Evolutionary conservation across 1,284 basidiomycete genomes (phyloP), one percentile per base, ranked within the genome.

Genomic region (Pascua guehoae): DNA sequence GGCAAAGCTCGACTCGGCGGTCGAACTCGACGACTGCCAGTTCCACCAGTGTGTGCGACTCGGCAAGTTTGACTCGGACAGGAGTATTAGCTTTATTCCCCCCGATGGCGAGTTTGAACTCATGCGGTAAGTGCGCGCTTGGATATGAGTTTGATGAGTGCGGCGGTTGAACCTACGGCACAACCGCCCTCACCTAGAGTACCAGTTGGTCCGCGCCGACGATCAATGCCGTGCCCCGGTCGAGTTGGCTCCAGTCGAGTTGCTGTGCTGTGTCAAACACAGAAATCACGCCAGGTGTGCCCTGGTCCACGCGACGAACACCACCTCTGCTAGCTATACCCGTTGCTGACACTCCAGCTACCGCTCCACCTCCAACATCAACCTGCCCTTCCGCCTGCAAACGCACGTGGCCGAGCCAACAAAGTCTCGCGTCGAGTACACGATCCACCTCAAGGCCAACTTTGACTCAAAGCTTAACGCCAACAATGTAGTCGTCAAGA

Each of bases 21-120:
- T 97, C 41, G 92, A 98, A 74, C 81, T 98, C 45, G 95, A 97
- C 71, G 95, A 98, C 72, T 98, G 95, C 75, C 89, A 91, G 61
- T 98, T 98, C 81, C 96, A 99, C 69, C 96, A 98, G 77, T 99
- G 96, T 76, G 96, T 98, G 43, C 86, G 91, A 58, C 79, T 98
- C 43, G 88, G 88, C 65, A 93, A 94, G 76, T 98, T 97, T 74
- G 94, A 98, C 72, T 86, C 88, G 14, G 88, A 87, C 61, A 83
- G 95, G 44, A 91, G 89, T 4, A 98, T 98, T 78, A 91, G 88
- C 67, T 98, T 98, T 75, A 88, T 98, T 48, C 96, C 96, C 1
- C 96, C 96, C 1, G 96, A 99, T 71, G 96, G 96, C 43, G 96
- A 98, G 74, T 99, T 98, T 70, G 96, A 98, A 77, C 81, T 99